Base-by-base conservation (phyloP, 805 yeast genomes). In the Metschnikowia sp. region DNA sequence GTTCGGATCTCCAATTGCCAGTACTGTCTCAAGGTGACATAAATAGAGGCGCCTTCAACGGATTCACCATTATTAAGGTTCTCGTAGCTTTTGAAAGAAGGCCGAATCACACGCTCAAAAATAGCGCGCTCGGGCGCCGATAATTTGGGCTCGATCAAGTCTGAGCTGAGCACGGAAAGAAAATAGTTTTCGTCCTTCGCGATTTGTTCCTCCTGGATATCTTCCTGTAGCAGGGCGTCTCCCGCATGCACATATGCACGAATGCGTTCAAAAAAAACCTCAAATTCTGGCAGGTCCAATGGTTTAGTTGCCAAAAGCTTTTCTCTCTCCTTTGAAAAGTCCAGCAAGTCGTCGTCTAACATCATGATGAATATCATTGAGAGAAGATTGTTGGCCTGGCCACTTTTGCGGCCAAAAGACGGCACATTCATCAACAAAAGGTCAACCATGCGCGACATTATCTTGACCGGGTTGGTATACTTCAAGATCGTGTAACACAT, bases 401-500 rank as follows among this genome's bases (percentile, higher is more conserved):
- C 33, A 30, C 49, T 56, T 12, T 48, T 41, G 11, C 48, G 42
- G n/a, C 61, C 56, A 56, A 62, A 64, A 2, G 53, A 39, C 2
- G 77, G 77, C 22, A 71, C 48, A 44, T 68, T 64, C 31, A 70
- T 88, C 70, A 94, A 79, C 55, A 92, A 81, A 49, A 92, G 63
- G 57, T 89, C 97, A 32, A 91, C 78, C 62, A 92, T 69, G 19
- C 84, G 81, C 51, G 90, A 86, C 70, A 88, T 81, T 28, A 92
- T 82, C 36, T 84, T 79, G 67, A 90, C 81, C 2, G 99, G 98
- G 60, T 92, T 92, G 0, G 98, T 88, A 50, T 85, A 81, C 59
- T 82, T 78, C 59, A 94, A 65, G 19, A 92, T 85, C 18, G 88
- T 87, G 37, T 83, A 83, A 64, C 91, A 79, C 32, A 92, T 61